A percentile compares a stretch with the other conserved stretches of the same genome.
Evolutionary conservation across 345 rosid species (phyloP).

Genomic region (Xanthoceras sorbifolium): DNA sequence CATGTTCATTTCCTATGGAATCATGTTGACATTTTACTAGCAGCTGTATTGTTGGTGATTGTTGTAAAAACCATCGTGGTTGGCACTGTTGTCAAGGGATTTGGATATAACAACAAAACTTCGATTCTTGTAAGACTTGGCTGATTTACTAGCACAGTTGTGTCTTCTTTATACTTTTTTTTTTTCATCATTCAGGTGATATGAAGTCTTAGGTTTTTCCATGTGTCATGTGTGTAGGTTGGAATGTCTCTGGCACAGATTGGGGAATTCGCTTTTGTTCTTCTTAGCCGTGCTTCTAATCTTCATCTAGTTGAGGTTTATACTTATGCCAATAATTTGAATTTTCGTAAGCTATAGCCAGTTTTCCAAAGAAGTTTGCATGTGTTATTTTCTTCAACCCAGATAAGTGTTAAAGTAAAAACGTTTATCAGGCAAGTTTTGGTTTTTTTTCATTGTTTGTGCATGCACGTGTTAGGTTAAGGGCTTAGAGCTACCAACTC

Average conservation of each 20-base stretch:
- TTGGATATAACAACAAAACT: constrained; percentile 87
- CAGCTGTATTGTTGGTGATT: constrained; percentile 79
- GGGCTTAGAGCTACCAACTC: background rate
- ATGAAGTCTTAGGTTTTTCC: constrained; percentile 23
- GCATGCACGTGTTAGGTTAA: background rate
- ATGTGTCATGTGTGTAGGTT: constrained; percentile 57
- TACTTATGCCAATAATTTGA: constrained; percentile 5
- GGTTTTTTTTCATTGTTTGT: background rate
- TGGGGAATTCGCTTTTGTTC: constrained; percentile 96
- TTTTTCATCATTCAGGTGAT: constrained; percentile 12
- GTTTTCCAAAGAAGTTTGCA: background rate
- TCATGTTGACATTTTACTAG: constrained; percentile 83
- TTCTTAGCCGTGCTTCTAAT: constrained; percentile 96
- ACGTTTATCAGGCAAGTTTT: background rate
- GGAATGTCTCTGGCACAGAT: constrained; percentile 98
- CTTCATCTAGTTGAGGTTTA: constrained; percentile 92
- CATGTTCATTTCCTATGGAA: constrained; percentile 92
- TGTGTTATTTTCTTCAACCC: background rate
- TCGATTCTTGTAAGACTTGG: constrained; percentile 71
- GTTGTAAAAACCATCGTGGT: constrained; percentile 71
- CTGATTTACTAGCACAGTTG: background rate
- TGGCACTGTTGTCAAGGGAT: constrained; percentile 72
- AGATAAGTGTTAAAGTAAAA: background rate
- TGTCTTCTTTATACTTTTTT: background rate
- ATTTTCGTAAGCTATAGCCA: constrained; percentile 3